phyloP scores from a whole-genome alignment of 768 basidiomycete genomes.

The Tulasnella sp. region DNA sequence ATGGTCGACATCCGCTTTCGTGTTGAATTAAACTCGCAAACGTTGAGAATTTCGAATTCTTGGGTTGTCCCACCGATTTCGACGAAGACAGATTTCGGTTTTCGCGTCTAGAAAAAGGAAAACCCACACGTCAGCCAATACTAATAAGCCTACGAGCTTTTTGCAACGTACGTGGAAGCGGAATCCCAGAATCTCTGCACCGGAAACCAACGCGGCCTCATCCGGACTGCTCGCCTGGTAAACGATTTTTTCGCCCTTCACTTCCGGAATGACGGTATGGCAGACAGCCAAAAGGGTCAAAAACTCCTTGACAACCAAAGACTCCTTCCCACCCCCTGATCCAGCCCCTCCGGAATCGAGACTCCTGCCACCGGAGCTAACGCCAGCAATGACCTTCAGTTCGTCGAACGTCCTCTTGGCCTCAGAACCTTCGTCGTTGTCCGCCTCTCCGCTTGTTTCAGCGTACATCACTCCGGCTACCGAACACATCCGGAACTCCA shows the following conservation, averaged over 20 bases:
- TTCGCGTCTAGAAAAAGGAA: conserved; percentile 62
- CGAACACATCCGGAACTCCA: conserved; percentile 92
- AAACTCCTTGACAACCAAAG: conserved; percentile 58
- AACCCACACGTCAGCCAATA: neutral
- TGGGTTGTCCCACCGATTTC: conserved; percentile 64
- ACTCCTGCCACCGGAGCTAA: conserved; percentile 32
- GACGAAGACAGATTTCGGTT: conserved; percentile 93
- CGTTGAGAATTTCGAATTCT: conserved; percentile 90
- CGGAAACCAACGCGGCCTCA: conserved; percentile 92
- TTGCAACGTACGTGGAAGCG: conserved; percentile 76
- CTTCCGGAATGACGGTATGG: conserved; percentile 96
- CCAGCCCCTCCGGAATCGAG: conserved; percentile 36
- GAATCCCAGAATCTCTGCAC: conserved; percentile 88
- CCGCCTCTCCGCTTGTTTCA: conserved; percentile 78
- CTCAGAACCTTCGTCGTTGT: conserved; percentile 49
- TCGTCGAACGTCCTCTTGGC: conserved; percentile 58
- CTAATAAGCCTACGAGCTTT: neutral
- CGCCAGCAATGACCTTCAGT: conserved; percentile 33
- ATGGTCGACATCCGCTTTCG: conserved; percentile 98
- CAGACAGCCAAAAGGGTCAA: conserved; percentile 87
- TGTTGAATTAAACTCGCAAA: conserved; percentile 98
- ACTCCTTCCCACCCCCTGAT: conserved; percentile 14
- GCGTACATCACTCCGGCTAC: conserved; percentile 88
- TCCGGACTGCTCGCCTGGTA: conserved; percentile 98
- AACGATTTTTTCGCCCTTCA: conserved; percentile 74